Conservation (phyloP, 306 rosid species). For the Comarum palustre region DNA sequence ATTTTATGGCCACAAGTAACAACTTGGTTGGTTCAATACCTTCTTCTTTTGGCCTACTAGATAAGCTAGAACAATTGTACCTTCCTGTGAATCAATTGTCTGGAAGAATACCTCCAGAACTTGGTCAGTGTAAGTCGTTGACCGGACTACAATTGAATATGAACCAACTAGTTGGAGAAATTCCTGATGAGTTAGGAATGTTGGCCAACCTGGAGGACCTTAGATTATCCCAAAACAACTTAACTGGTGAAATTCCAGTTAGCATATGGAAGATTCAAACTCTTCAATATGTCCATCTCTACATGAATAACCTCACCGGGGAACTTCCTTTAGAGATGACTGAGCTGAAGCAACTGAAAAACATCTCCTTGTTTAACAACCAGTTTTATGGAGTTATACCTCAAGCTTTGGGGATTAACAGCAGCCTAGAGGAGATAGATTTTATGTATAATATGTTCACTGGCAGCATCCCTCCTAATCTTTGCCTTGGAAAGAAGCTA, state of each 20-base stretch:
- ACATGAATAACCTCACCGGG: conserved; percentile 65
- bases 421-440: conserved; percentile 58
- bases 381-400: conserved; percentile 74
- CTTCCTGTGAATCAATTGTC: conserved; percentile 58
- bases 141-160: conserved; percentile 37
- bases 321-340: conserved; percentile 66
- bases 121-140: conserved; percentile 66
- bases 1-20: conserved; percentile 32
- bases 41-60: conserved; percentile 54
- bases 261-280: conserved; percentile 77
- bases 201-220: conserved; percentile 46
- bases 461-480: conserved; percentile 66
- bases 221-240: conserved; percentile 46
- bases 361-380: conserved; percentile 61
- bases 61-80: conserved; percentile 27
- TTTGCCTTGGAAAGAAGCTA: conserved; percentile 62
- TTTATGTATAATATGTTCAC: conserved; percentile 57
- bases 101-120: conserved; percentile 65
- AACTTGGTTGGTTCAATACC: conserved; percentile 66
- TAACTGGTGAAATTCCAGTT: conserved; percentile 70
- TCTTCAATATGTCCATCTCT: conserved; percentile 53
- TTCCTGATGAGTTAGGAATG: conserved; percentile 68
- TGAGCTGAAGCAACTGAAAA: conserved; percentile 58
- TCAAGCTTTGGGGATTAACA: conserved; percentile 61
- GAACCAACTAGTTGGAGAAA: conserved; percentile 66